Evolutionary conservation across 2,329 filamentous ascomycete species (phyloP).

Genomic region (Stachybotrys elegans): DNA sequence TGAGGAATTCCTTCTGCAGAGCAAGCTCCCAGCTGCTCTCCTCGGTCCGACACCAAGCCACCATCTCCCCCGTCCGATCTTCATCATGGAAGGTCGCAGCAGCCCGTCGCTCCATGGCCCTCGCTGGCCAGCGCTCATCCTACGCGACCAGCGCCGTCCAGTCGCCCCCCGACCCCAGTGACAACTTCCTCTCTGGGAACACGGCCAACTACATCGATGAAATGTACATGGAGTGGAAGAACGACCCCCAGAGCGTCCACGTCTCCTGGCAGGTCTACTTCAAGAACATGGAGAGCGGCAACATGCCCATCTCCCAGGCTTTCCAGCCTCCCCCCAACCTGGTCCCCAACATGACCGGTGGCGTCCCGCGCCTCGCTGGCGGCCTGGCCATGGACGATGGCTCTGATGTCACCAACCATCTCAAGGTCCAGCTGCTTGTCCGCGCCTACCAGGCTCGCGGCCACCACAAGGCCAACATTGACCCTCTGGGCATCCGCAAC

Average conservation of each 20-base stretch:
- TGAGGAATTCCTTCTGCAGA: constrained; percentile 63
- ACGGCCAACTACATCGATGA: constrained; percentile 99
- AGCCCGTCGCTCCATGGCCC: constrained; percentile 43
- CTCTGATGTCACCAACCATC: constrained; percentile 86
- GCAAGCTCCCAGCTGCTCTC: constrained; percentile 60
- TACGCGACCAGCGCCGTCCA: constrained; percentile 50
- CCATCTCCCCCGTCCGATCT: constrained; percentile 32
- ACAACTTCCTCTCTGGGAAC: constrained; percentile 94
- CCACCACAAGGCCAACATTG: constrained; percentile 97
- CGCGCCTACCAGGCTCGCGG: constrained; percentile 97
- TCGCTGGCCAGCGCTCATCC: constrained; percentile 41
- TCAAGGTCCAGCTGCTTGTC: constrained; percentile 96
- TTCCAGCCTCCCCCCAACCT: constrained; percentile 94
- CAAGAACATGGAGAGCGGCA: constrained; percentile 96
- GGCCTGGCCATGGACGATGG: constrained; percentile 63
- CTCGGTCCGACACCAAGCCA: constrained; percentile 44
- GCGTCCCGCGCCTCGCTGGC: constrained; percentile 68
- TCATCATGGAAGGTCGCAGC: constrained; percentile 40
- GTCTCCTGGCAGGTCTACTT: constrained; percentile 99
- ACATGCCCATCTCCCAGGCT: constrained; percentile 95
- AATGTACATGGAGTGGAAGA: constrained; percentile 98
- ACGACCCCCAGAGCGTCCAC: constrained; percentile 89
- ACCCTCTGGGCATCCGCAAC: constrained; percentile 88
- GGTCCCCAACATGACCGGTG: constrained; percentile 74
- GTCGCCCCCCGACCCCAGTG: constrained; percentile 69